A percentile compares a stretch with the other conserved stretches of the same genome.
These are phyloP conservation scores for Herpotrichia juniperi DNA, from an alignment of 2,329 filamentous ascomycete species.

Conservation along the genomic window DNA sequence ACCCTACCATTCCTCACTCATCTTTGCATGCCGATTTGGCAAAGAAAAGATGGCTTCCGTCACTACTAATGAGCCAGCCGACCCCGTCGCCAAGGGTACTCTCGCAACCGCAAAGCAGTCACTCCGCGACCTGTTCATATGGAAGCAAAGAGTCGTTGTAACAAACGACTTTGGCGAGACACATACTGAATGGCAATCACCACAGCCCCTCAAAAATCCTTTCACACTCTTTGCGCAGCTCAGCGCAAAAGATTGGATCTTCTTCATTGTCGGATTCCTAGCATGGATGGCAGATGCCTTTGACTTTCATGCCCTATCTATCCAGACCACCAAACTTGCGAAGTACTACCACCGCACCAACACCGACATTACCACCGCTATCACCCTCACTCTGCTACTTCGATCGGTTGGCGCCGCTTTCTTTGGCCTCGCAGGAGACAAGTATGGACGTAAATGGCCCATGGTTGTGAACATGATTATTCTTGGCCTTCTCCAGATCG, in stretches of 20 bases:
- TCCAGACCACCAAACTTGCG: conserved; percentile 75
- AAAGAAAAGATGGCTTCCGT: conserved; percentile 32
- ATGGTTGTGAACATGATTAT: conserved; percentile 82
- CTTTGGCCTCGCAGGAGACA: conserved; percentile 80
- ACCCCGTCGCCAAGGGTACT: conserved; percentile 70
- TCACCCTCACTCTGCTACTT: conserved; percentile 76
- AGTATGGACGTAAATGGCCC: conserved; percentile 82
- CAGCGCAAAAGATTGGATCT: conserved; percentile 71
- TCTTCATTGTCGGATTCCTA: conserved; percentile 73
- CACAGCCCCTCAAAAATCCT: conserved; percentile 72
- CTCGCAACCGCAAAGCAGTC: conserved; percentile 69
- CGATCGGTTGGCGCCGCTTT: conserved; percentile 75
- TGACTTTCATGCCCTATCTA: conserved; percentile 81
- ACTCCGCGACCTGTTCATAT: conserved; percentile 69
- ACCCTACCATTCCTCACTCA: neutral
- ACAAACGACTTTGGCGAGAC: conserved; percentile 69
- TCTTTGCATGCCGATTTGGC: neutral
- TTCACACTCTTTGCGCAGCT: conserved; percentile 71
- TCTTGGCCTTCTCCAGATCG: conserved; percentile 72
- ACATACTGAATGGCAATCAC: conserved; percentile 70
- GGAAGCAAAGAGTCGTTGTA: conserved; percentile 75
- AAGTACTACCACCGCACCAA: conserved; percentile 64
- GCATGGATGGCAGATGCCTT: conserved; percentile 85
- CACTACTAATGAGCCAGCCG: conserved; percentile 62
- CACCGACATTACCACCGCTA: conserved; percentile 75